Evolutionary conservation across 106 monocot genomes (phyloP).

Genomic region (Allium cepa): DNA sequence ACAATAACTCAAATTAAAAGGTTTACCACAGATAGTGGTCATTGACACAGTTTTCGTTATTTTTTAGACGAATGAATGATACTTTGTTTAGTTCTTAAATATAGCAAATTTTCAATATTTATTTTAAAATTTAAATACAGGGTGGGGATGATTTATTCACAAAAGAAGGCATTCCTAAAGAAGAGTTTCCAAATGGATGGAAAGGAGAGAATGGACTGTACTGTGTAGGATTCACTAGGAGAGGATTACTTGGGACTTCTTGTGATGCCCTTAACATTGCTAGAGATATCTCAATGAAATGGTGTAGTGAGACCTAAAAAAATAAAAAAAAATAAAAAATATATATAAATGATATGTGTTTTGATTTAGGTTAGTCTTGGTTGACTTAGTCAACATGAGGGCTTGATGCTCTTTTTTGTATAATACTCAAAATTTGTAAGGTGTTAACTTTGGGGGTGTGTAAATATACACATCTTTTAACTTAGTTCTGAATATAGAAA

Average conservation of each 20-base stretch:
- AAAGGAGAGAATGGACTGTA: slow-evolving; percentile 76
- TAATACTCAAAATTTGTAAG: slow-evolving; percentile 22
- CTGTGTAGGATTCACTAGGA: slow-evolving; percentile 80
- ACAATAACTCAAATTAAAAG: too few species aligned
- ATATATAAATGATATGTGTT: background rate
- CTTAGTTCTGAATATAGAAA: slow-evolving; percentile 6
- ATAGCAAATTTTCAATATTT: background rate
- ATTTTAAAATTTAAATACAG: slow-evolving; percentile 5
- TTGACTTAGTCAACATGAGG: slow-evolving; percentile 4
- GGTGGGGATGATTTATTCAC: slow-evolving; percentile 50
- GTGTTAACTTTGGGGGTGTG: background rate
- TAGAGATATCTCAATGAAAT: slow-evolving; percentile 44
- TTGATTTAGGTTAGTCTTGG: too few species aligned
- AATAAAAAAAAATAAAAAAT: background rate
- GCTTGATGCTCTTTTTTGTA: slow-evolving; percentile 3
- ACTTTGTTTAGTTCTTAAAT: too few species aligned
- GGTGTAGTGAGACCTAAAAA: slow-evolving; percentile 12
- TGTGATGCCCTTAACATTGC: slow-evolving; percentile 73
- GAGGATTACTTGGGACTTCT: slow-evolving; percentile 74
- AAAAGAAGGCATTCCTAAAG: slow-evolving; percentile 53
- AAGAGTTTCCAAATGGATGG: slow-evolving; percentile 71
- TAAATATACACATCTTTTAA: background rate
- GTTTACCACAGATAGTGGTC: too few species aligned
- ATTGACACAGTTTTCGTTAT: too few species aligned
- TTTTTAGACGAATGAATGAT: too few species aligned